Evolutionary conservation across 2,329 filamentous ascomycete species (phyloP), one percentile per base, ranked within the genome.

Genomic region (Geosmithia flava): DNA sequence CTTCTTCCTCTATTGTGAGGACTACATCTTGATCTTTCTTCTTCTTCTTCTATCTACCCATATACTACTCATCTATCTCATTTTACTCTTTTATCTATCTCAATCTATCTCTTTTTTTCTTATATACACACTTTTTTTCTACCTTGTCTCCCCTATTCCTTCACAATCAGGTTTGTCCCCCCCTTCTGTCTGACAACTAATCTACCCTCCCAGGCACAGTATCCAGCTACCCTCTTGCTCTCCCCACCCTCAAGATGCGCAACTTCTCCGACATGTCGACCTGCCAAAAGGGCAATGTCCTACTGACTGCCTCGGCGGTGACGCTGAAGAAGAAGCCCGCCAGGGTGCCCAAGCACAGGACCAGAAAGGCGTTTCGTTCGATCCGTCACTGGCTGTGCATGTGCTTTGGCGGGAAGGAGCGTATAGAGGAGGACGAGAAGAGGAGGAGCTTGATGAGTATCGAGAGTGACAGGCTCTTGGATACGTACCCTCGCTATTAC

Each of bases 301-400:
- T 37, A 6, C 33, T 37, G 6, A 37, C 33, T 7, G 33, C 33
- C 11, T 37, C 33, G 33, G 15, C 33, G 6, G 33, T 16, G 33
- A 37, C 33, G 6, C 33, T 37, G 6, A 37, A 37, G 33, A 37
- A 37, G 33, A 37, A 37, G 33, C 39, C 39, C 4, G 41, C 11
- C 15, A 23, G 41, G 41, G 41, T 11, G 4, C 41, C 17, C 6
- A 37, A 37, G 33, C 33, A 37, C 33, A 37, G 33, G 11, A 16
- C 15, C 11, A 13, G 3, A 3, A 45, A 17, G 27, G 43, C 27
- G n/a, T 11, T 41, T 15, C 20, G 30, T 7, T 23, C 30, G 45
- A 23, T 47, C 8, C 20, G 30, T 7, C 29, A 47, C 37, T 47
- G 45, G 30, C 39, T 47, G 15, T 19, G n/a, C 45, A 47, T 47